Evolutionary conservation across 2,329 filamentous ascomycete genomes (phyloP), one percentile per base, ranked within the genome.

Genomic region (Xylariaceae sp.): DNA sequence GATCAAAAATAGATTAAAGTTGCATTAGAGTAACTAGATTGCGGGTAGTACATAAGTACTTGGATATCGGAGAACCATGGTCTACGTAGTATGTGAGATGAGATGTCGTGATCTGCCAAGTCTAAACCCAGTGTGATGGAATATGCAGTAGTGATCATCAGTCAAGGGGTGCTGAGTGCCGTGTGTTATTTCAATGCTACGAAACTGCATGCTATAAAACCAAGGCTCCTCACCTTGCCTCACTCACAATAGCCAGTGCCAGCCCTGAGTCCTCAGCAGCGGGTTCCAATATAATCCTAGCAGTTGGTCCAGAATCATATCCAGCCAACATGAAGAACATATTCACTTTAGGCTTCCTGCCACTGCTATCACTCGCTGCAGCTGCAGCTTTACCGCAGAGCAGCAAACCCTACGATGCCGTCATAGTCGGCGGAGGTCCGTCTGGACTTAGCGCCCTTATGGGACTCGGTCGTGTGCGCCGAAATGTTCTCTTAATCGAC

Each of bases 361-460:
- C 59, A 10, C 43, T 64, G 20, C 49, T 64, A 20, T 59, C 55
- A 18, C 55, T 62, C 32, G 60, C 48, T 7, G 48, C 51, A 16
- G 60, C 60, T 19, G 49, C 56, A 7, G 20, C 45, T 19, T 18
- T 60, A 10, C 50, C 57, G 18, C 55, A 56, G 7, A 53, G 57
- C 37, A 45, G 50, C 7, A 37, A 51, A 6, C 50, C 47, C 64
- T 85, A 81, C 63, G 83, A 86, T 71, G 82, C 78, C 54, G 76
- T 86, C 42, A 73, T 86, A 40, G 72, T 86, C 4, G 83, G 83
- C 3, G 83, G 83, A 37, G 83, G 83, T 1, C 83, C 83, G 2
- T 72, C 83, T 0, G 83, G 83, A 0, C 76, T 86, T 1, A 76
- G 74, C 46, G 79, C 78, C 1, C 61, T 83, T 48, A 86, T 83